Base-by-base conservation (phyloP, 371 early-diverging fungal species). In the Syncephalastrum monosporum region DNA sequence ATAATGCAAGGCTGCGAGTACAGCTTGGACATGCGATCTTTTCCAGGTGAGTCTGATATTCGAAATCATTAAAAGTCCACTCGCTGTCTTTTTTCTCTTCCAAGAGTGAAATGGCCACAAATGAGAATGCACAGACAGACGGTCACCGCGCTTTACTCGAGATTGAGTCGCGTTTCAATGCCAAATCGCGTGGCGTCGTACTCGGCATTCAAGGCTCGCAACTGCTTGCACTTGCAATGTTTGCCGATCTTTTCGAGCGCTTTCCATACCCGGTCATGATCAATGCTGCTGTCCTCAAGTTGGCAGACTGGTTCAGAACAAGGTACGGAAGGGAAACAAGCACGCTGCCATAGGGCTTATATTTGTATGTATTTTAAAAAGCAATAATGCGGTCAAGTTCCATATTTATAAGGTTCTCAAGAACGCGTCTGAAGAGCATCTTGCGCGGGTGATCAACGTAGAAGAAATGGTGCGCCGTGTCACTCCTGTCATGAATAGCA, bases 301-400 rank as follows among this genome's bases (percentile, higher is more conserved):
- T 84, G 3, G 82, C 82, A 6, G 84, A 84, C 53, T 84, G 80
- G 73, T 84, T 79, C 61, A 69, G 79, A 23, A 64, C 63, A 44
- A 72, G 77, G 84, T 82, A 70, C 13, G 19, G 12, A 47, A 10
- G 27, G 12, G 38, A 56, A 17, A 38, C 23, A 56, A 41, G 15
- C 21, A n/a, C 23, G 2, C 21, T 47, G 10, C 29, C 15, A 17
- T 12, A 25, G 3, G 19, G n/a, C 52, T 52, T n/a, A 21, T 15
- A 1, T 17, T 21, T 41, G 12, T 38, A 21, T 21, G 21, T 21
- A 21, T 21, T 21, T 21, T 21, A 29, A 29, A 33, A 33, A 84
- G 84, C 50, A 82, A 79, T 27, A 84, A 84, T 49, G 71, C 65
- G 10, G 77, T 79, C 42, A 72, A 70, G 47, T 71, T 75, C 44